These are phyloP conservation scores for Cornus florida DNA, from an alignment of 148 eudicot genomes.

Conservation along the genomic window DNA sequence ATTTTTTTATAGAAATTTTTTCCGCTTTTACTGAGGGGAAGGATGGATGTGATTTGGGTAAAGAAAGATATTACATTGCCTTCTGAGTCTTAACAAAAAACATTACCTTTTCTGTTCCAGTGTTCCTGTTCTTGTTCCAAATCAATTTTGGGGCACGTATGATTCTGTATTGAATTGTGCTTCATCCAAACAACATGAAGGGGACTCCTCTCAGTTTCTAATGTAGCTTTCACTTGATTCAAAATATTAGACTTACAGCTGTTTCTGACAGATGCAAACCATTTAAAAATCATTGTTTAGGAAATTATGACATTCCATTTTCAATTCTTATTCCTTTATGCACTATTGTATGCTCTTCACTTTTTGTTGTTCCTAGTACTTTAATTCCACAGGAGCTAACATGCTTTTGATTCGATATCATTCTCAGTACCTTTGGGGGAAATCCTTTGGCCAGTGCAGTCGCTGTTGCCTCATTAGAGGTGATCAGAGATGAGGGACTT, in stretches of 20 bases:
- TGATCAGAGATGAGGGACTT: slow-evolving; percentile 77
- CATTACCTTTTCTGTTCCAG: not conserved
- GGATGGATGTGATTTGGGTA: not conserved
- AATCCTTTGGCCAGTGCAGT: slow-evolving; percentile 97
- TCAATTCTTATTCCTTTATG: not conserved
- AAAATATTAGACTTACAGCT: not conserved
- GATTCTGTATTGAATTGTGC: not conserved
- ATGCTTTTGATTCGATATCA: slow-evolving; percentile 4
- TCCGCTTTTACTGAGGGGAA: not conserved
- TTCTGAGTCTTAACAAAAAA: not conserved
- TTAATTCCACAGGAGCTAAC: slow-evolving; percentile 14
- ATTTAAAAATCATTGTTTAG: not conserved
- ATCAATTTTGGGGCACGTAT: not conserved
- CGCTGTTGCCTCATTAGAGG: slow-evolving; percentile 88
- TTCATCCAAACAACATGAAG: not conserved
- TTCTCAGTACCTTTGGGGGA: slow-evolving; percentile 94
- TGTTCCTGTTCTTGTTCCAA: not conserved
- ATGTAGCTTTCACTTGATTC: not conserved
- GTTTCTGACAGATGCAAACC: not conserved
- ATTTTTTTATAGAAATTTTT: too few relatives aligned
- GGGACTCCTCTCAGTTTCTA: not conserved
- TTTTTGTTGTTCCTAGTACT: not conserved
- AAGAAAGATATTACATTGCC: not conserved
- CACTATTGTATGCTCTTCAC: not conserved
- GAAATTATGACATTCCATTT: not conserved